Evolutionary conservation across 139 green algal species (phyloP), one percentile per base, ranked within the genome.

Genomic region (Asterochloris sp.): DNA sequence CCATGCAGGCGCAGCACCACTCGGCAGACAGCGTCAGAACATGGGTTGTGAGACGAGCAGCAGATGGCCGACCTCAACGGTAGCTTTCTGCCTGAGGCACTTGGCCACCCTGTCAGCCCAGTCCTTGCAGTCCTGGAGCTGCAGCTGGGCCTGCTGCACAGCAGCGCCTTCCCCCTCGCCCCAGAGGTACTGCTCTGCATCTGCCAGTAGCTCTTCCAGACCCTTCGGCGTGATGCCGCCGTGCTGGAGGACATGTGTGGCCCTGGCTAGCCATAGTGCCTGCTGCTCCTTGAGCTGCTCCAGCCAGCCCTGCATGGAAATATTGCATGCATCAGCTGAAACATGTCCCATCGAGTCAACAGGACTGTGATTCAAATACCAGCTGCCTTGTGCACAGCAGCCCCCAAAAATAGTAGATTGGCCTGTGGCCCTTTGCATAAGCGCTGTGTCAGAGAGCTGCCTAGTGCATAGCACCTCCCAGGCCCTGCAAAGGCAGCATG

Each of bases 161-260:
- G 54, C 54, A 0, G 62, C 63, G 15, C 68, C 29, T 13, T 80
- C 63, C 1, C 85, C 82, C 11, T 66, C 78, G 60, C 91, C 91
- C 91, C 90, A 94, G 77, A 87, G 27, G 78, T 89, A 92, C 82
- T 93, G 87, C 84, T 92, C 78, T 12, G 73, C 74, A 69, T 88
- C 74, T 27, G 73, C 75, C 1, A 90, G 61, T 64, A 93, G 83
- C 62, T 81, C 82, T 24, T 88, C 82, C 82, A 92, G 61, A 73
- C 90, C 86, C 19, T 78, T 78, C 28, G 76, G 63, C 73, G 81
- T 86, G 17, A 67, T 62, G 38, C 84, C 80, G 19, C 89, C 88
- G n/a, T 74, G 67, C 69, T 84, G 62, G 26, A 90, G 74, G 62
- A 88, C 63, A 13, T 62, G 27, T 60, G 83, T 62, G 17, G 73